phyloP scores from a whole-genome alignment of 192 early-diverging fungal species.

The Linnemannia elongata region DNA sequence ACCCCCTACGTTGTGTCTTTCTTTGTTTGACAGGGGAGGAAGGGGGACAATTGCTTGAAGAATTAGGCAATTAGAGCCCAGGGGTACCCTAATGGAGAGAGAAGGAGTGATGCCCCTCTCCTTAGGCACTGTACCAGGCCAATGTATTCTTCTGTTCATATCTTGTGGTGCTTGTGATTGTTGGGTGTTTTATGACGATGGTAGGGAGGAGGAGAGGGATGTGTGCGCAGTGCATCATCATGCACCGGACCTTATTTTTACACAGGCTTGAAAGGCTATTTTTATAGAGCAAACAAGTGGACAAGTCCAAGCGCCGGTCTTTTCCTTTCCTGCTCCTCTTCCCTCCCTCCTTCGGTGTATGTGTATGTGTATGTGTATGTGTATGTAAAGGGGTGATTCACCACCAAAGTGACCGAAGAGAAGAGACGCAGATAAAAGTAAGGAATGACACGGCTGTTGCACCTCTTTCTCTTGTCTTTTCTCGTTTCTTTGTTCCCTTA shows the following conservation, averaged over 20 bases:
- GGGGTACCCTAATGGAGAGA: not conserved
- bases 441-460: not conserved
- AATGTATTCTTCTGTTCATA: not conserved
- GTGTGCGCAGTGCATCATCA: not conserved
- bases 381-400: not conserved
- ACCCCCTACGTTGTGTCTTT: too few species aligned
- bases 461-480: not conserved
- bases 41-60: too few species aligned
- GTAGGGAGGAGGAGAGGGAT: not conserved
- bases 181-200: not conserved
- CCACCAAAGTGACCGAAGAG: not conserved
- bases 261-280: not conserved
- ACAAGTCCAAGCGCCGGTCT: too few species aligned
- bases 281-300: not conserved
- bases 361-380: not conserved
- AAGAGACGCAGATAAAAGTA: not conserved
- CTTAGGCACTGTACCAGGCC: not conserved
- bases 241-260: not conserved
- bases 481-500: not conserved
- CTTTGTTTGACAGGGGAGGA: too few species aligned
- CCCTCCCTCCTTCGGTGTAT: not conserved
- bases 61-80: not conserved
- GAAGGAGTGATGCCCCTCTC: not conserved
- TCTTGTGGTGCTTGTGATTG: not conserved
- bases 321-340: too few species aligned